Evolutionary conservation across 805 yeast genomes (phyloP).

Genomic region (Sugiyamaella floridensis): DNA sequence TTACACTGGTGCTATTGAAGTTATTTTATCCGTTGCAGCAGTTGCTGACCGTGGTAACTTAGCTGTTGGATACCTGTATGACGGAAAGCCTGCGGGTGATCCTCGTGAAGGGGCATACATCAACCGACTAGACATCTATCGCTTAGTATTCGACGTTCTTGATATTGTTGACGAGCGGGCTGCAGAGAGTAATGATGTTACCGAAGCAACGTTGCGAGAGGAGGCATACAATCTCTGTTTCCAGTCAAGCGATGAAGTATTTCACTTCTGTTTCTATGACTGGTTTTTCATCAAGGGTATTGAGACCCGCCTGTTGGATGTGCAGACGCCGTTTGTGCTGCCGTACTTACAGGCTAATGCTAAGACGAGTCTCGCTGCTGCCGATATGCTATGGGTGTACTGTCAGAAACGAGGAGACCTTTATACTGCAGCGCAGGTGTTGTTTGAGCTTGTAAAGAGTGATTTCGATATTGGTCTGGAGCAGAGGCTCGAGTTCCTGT

Average conservation of each 20-base stretch:
- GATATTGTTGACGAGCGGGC: constrained; percentile 58
- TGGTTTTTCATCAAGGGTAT: constrained; percentile 81
- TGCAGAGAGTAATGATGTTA: not conserved
- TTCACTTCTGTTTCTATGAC: constrained; percentile 86
- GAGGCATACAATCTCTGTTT: constrained; percentile 58
- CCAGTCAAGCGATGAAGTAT: constrained; percentile 68
- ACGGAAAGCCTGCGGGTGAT: constrained; percentile 44
- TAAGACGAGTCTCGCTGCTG: constrained; percentile 55
- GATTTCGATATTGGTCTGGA: constrained; percentile 60
- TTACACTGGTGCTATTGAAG: constrained; percentile 79
- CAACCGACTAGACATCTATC: constrained; percentile 55
- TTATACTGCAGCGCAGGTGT: constrained; percentile 75
- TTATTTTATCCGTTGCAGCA: constrained; percentile 68
- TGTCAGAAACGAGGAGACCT: constrained; percentile 75
- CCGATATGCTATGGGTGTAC: constrained; percentile 82
- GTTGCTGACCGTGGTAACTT: constrained; percentile 56
- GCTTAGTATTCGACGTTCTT: constrained; percentile 67
- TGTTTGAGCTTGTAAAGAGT: constrained; percentile 67
- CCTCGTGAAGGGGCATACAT: constrained; percentile 45
- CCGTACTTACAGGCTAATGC: constrained; percentile 56
- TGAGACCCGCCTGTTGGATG: constrained; percentile 67
- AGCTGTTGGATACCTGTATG: constrained; percentile 51
- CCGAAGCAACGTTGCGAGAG: constrained; percentile 21
- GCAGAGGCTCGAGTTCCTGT: constrained; percentile 77
- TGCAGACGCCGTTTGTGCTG: constrained; percentile 75